Evolutionary conservation across 345 rosid species (phyloP).

Genomic region (Melaleuca alternifolia): DNA sequence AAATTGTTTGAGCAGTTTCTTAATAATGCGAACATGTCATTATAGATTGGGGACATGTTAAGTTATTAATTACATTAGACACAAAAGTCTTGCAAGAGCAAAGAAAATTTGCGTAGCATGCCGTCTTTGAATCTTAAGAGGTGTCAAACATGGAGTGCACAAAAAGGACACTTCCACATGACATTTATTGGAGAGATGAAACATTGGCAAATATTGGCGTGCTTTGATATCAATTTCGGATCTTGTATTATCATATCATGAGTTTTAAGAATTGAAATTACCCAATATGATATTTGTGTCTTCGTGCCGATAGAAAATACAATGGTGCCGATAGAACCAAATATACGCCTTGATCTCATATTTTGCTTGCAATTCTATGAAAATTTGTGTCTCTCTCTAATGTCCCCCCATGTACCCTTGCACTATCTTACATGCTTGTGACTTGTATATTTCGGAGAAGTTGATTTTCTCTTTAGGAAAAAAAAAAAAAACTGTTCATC

Average conservation of each 20-base stretch:
- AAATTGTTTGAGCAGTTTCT: background rate
- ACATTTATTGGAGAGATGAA: background rate
- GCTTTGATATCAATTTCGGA: background rate
- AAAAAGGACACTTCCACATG: background rate
- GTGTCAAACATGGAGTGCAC: background rate
- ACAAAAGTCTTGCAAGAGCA: fast-evolving
- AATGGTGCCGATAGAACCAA: background rate
- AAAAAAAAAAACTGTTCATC: background rate
- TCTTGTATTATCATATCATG: background rate
- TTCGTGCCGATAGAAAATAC: background rate
- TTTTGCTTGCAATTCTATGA: background rate
- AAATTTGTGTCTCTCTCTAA: background rate
- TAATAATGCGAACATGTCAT: background rate
- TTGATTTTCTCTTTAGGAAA: background rate
- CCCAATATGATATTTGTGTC: too few relatives aligned
- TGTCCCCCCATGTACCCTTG: background rate
- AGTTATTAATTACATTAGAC: fast-evolving
- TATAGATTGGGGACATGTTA: background rate
- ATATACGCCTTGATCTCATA: background rate
- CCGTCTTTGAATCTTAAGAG: background rate
- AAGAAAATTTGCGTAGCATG: background rate
- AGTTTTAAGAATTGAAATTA: background rate
- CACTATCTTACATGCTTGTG: background rate
- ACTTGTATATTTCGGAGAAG: background rate
- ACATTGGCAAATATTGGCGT: background rate